Evolutionary conservation across 371 early-diverging fungal species (phyloP), one percentile per base, ranked within the genome.

Genomic region (Polyrhizophydium stewartii): DNA sequence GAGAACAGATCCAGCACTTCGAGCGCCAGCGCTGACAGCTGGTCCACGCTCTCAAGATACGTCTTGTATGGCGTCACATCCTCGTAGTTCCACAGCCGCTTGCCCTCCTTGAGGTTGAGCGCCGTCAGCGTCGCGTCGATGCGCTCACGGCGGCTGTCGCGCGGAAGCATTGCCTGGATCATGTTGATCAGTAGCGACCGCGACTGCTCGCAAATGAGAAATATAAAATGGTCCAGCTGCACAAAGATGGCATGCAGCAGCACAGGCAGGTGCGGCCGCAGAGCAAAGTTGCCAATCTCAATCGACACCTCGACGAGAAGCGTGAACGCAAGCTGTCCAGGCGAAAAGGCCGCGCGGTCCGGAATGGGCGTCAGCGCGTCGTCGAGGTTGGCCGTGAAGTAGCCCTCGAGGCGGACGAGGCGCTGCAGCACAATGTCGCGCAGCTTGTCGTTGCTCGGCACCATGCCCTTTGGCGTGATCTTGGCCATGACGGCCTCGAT

Each of bases 281-380:
- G 66, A 32, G 84, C 83, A 3, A 56, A 57, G 0, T 64, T 28
- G n/a, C 88, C 90, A 6, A 87, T 82, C 68, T 91, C 91, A 28
- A 89, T 83, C 0, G 90, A 82, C 17, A 91, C 72, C 63, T 94
- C 94, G 1, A 91, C 92, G 52, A 92, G 72, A 30, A 90, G 83
- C 0, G 90, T 83, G 60, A 86, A 83, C 0, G 90, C 88, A 1
- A 94, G 71, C 53, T 91, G 91, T 17, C 92, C 91, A 22, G 81
- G 70, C 22, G 92, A 88, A 61, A 91, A 89, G 0, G 85, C 82
- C 0, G 92, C 90, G 2, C 84, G 73, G 58, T 88, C 87, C 1
- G 86, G 78, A 62, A 85, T 85, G 13, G 78, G 76, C 3, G 82
- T 79, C 17, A 91, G 60, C 0, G 86, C 83, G 28, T 86, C 82